These are phyloP conservation scores for Populus simonii DNA, from an alignment of 345 rosid genomes.

Conservation along the genomic window DNA sequence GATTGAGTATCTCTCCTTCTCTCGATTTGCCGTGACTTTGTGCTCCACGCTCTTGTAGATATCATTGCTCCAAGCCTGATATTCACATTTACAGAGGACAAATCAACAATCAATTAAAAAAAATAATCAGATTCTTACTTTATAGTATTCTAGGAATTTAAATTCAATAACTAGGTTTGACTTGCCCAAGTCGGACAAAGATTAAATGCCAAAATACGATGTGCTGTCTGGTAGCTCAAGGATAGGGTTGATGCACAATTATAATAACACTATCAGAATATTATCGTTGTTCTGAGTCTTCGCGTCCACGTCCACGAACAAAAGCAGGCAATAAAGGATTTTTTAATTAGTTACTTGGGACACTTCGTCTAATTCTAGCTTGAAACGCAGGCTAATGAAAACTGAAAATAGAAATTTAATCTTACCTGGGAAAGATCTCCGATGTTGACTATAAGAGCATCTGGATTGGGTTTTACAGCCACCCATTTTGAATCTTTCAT, in stretches of 20 bases:
- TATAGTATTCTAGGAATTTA: not conserved
- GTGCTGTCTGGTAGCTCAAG: not conserved
- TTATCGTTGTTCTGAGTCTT: not conserved
- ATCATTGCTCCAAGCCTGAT: conserved; percentile 74
- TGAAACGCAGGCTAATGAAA: not conserved
- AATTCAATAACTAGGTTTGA: not conserved
- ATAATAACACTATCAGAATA: not conserved
- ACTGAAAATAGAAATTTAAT: not conserved
- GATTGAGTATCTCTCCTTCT: conserved; percentile 48
- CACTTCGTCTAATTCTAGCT: not conserved
- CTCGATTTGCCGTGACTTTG: conserved; percentile 46
- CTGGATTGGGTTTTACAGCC: conserved; percentile 56
- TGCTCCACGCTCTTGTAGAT: conserved; percentile 64
- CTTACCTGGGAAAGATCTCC: conserved; percentile 73
- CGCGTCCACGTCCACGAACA: not conserved
- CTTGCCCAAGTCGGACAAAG: not conserved
- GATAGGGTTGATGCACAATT: not conserved
- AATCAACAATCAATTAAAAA: too few species aligned
- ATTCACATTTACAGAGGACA: not conserved
- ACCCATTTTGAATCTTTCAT: conserved; percentile 66
- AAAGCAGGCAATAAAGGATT: not conserved
- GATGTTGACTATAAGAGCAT: conserved; percentile 69
- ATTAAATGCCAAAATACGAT: not conserved
- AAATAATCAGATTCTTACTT: not conserved
- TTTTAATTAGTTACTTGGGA: not conserved